These are phyloP conservation scores for Fusarium oligoseptatum DNA, from an alignment of 2,329 filamentous ascomycete genomes.

Conservation along the genomic window DNA sequence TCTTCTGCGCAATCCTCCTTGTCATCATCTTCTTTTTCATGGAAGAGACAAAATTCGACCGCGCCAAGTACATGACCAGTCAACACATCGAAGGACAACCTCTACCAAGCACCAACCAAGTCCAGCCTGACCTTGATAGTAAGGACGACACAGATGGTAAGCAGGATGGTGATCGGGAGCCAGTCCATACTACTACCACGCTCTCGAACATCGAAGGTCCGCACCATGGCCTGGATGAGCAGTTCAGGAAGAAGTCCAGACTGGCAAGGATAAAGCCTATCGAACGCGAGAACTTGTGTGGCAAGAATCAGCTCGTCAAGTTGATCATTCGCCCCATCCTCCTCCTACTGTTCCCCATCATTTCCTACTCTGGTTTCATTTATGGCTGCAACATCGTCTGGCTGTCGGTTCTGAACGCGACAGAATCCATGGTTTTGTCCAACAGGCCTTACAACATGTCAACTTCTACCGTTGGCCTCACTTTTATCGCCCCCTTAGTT, in stretches of 20 bases:
- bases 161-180: neutral
- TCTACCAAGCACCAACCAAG: neutral
- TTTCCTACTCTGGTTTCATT: neutral
- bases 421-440: neutral
- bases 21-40: slow-evolving; percentile 1
- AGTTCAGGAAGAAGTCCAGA: neutral
- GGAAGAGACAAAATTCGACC: neutral
- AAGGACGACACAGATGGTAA: neutral
- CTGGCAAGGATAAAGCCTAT: neutral
- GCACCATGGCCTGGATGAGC: neutral
- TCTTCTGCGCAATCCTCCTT: neutral
- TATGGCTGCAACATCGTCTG: neutral
- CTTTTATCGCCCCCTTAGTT: neutral
- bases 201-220: neutral
- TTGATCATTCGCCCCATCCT: neutral
- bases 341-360: neutral
- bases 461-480: neutral
- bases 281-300: neutral
- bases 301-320: neutral
- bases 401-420: neutral
- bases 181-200: neutral
- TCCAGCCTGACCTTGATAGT: neutral
- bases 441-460: neutral
- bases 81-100: neutral
- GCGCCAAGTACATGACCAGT: neutral